phyloP scores from a whole-genome alignment of 2,329 filamentous ascomycete species.

The Botryotinia narcissicola region DNA sequence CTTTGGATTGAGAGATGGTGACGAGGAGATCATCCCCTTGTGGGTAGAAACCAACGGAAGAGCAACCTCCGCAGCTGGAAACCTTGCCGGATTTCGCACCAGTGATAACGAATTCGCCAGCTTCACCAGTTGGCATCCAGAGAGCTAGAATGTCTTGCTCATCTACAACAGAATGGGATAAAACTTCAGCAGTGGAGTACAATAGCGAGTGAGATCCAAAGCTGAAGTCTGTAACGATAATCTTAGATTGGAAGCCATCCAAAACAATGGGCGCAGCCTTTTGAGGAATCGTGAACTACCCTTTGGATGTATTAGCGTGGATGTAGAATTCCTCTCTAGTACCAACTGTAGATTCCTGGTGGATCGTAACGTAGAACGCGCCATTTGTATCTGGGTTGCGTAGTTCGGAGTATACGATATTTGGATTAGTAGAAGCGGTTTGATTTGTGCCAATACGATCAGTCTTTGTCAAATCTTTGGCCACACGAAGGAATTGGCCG shows the following conservation, averaged over 20 bases:
- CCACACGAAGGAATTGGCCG: conserved; percentile 57
- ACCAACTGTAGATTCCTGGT: conserved; percentile 51
- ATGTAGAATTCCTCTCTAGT: conserved; percentile 54
- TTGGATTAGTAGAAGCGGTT: conserved; percentile 49
- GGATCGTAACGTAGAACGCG: conserved; percentile 58
- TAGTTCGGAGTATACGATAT: conserved; percentile 54
- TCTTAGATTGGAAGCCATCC: conserved; percentile 61
- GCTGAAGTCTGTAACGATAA: conserved; percentile 58
- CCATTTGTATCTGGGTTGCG: conserved; percentile 55
- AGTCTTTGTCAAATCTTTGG: conserved; percentile 55
- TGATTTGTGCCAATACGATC: conserved; percentile 50
- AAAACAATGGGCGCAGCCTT: conserved; percentile 49
- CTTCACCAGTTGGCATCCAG: conserved; percentile 54
- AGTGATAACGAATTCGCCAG: conserved; percentile 52
- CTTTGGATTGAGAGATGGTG: conserved; percentile 49
- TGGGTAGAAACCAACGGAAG: conserved; percentile 44
- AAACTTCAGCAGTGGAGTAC: conserved; percentile 55
- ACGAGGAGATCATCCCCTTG: conserved; percentile 44
- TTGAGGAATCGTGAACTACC: conserved; percentile 53
- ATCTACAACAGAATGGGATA: conserved; percentile 51
- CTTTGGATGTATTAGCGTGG: conserved; percentile 54
- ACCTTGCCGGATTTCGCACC: conserved; percentile 53
- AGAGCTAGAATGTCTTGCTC: conserved; percentile 49
- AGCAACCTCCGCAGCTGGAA: conserved; percentile 44
- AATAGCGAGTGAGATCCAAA: conserved; percentile 52